Base-by-base conservation (phyloP, 2,329 filamentous ascomycete species). In the Botrytis cinerea region DNA sequence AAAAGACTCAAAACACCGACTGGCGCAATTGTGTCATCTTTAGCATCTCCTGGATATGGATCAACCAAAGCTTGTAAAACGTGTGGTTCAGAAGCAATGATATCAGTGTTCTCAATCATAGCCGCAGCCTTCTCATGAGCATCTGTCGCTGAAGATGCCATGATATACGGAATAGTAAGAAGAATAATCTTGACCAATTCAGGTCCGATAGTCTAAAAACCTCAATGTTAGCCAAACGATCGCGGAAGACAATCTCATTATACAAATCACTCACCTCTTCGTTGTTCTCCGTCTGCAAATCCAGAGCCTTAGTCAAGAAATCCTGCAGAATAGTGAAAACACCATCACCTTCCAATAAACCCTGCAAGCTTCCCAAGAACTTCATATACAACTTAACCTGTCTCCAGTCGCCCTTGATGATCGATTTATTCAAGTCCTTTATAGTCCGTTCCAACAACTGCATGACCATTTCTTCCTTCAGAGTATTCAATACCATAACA, bases 181-280 rank as follows among this genome's bases (percentile, higher is more conserved):
- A 98, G 89, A 77, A 99, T 98, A 78, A 98, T 95, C 84, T 98
- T 98, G 82, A 98, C 94, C 48, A 99, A 88, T 84, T 98, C 96
- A 60, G 97, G 91, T 67, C 89, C 89, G 75, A 91, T 88, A 0
- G 88, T 91, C 88, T 90, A 60, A 0, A 16, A 28, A 16, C 38
- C 20, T 48, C 32, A 48, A 20, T n/a, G 38, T 67, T 28, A 43
- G 63, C 28, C 20, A 43, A 73, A 76, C 32, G 78, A 72, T 62
- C n/a, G 38, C 59, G 71, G 35, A 16, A n/a, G 14, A 35, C 45
- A 61, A 60, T 61, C 51, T 40, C 40, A 32, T n/a, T 16, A 62
- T 86, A 28, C 32, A 25, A 25, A 67, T n/a, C 18, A 38, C 92
- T 85, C 83, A 96, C 94, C 84, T 98, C 95, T 79, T 98, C 95